Evolutionary conservation across 495 filamentous ascomycete genomes (phyloP), one percentile per base, ranked within the genome.

Genomic region (Aspergillus bertholletiae): DNA sequence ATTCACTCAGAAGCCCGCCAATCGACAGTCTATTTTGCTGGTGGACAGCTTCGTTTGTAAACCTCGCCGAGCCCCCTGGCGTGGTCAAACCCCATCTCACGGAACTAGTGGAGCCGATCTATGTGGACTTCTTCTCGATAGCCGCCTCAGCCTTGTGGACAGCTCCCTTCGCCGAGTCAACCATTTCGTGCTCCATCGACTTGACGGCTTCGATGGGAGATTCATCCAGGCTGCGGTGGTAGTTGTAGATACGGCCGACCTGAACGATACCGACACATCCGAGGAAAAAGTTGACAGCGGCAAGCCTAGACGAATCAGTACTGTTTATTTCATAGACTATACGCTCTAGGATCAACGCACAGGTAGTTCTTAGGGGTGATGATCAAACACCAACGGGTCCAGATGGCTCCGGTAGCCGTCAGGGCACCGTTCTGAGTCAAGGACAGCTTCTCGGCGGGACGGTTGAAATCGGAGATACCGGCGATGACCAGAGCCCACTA

Each of bases 241-340:
- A 95, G 65, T 83, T 48, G 58, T 79, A 57, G 63, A 97, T 96
- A 58, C 94, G 85, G 54, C 73, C 72, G 51, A 91, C 77, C 78
- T 98, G 94, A 51, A 88, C 81, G 46, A 86, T 71, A 58, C 95
- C 94, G 54, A 96, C 92, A 49, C 84, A 77, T 55, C 86, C 90
- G 58, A 98, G 87, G 84, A 97, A 96, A 85, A 97, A 97, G 84
- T 97, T 98, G 60, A 98, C 94, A 17, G 92, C 83, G 46, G 94
- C 94, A 56, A 98, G 84, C 49, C 89, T 94, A 45, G 23, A 8
- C 20, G 15, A 41, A 26, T 49, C 12, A 54, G 62, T 47, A 47
- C 11, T n/a, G 55, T 58, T 26, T 52, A 44, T 27, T 26, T 44
- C 12, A 13, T 35, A 43, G 22, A 44, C 27, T 34, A 28, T 11